phyloP scores from a whole-genome alignment of 129 eudicot species.

The Saposhnikovia divaricata region DNA sequence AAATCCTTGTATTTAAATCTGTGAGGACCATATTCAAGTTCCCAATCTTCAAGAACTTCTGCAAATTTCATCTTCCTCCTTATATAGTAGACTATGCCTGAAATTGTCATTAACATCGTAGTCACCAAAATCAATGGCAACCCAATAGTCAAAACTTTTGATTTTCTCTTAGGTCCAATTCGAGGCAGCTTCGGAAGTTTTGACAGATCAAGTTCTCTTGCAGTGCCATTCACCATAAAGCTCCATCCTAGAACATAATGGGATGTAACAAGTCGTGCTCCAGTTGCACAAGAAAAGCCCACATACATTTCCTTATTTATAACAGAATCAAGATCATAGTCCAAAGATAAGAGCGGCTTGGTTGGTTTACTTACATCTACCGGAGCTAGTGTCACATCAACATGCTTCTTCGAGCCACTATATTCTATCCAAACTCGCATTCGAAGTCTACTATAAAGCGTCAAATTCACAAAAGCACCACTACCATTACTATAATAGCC shows the following conservation, averaged over 20 bases:
- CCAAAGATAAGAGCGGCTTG: slow-evolving; percentile 13
- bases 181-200: neutral
- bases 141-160: slow-evolving; percentile 2
- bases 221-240: slow-evolving; percentile 16
- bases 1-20: slow-evolving; percentile 27
- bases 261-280: slow-evolving; percentile 16
- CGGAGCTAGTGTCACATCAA: slow-evolving; percentile 29
- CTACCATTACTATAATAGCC: slow-evolving; percentile 20
- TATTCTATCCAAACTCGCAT: slow-evolving; percentile 40
- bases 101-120: neutral
- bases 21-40: slow-evolving; percentile 39
- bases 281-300: slow-evolving; percentile 33
- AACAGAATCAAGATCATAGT: slow-evolving; percentile 24
- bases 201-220: neutral
- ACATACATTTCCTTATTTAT: slow-evolving; percentile 34
- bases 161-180: neutral
- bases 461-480: slow-evolving; percentile 11
- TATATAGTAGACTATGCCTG: slow-evolving; percentile 12
- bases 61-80: slow-evolving; percentile 21
- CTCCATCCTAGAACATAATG: slow-evolving; percentile 37
- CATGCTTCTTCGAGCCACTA: slow-evolving; percentile 8
- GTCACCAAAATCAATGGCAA: slow-evolving; percentile 27
- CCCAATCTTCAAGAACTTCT: slow-evolving; percentile 28
- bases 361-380: slow-evolving; percentile 19
- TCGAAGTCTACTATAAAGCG: slow-evolving; percentile 21